Evolutionary conservation across 176 grass and related monocot genomes (phyloP).

Genomic region (Miscanthus lutarioriparius): DNA sequence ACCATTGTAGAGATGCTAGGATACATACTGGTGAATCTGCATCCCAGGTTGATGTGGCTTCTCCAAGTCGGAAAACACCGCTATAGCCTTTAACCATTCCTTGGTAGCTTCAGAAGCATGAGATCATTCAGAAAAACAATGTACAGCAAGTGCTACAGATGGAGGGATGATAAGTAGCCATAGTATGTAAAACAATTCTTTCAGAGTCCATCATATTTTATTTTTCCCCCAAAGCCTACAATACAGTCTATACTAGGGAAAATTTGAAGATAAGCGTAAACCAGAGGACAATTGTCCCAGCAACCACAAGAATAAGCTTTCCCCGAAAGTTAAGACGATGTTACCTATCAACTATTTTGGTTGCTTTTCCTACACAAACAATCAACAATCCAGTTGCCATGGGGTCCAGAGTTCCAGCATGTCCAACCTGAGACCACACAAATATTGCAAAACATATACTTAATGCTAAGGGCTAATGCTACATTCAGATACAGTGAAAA

Average conservation of each 20-base stretch:
- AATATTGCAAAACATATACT: conserved; percentile 8
- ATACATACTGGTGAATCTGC: conserved; percentile 88
- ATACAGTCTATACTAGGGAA: not conserved
- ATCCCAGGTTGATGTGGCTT: conserved; percentile 99
- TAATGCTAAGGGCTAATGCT: not conserved
- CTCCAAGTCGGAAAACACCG: conserved; percentile 85
- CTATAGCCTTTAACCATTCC: conserved; percentile 94
- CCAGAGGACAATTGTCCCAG: not conserved
- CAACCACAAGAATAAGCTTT: not conserved
- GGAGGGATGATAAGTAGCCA: not conserved
- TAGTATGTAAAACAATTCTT: not conserved
- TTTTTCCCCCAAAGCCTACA: not conserved
- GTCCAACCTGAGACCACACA: conserved; percentile 66
- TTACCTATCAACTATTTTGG: conserved; percentile 96
- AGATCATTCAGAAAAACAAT: not conserved
- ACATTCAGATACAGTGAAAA: conserved; percentile 2
- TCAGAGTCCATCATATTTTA: not conserved
- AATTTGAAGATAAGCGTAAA: not conserved
- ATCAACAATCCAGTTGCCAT: conserved; percentile 94
- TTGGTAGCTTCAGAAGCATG: conserved; percentile 77
- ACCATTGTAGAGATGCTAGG: not conserved
- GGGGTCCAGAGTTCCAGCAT: conserved; percentile 93
- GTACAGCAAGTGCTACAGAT: not conserved
- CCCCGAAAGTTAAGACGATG: not conserved
- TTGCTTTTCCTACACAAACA: conserved; percentile 97